Base-by-base conservation (phyloP, 2,329 filamentous ascomycete species). In the Scolecobasidium constrictum region DNA sequence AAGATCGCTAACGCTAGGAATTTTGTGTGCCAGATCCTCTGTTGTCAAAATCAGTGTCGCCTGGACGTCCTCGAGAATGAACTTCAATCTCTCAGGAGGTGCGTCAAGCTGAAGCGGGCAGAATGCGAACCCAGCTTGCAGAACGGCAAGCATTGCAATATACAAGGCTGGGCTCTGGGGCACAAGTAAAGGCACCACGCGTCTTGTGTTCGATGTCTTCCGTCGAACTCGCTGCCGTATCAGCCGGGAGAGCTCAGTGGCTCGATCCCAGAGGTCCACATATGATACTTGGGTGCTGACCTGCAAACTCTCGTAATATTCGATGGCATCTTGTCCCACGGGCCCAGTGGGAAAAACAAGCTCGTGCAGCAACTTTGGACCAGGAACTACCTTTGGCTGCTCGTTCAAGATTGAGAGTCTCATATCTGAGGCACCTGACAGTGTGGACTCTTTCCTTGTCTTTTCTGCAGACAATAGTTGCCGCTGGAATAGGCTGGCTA, bases 111-210 rank as follows among this genome's bases (percentile, higher is more conserved):
- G 82, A 44, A 95, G 65, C 0, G 88, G 87, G 50, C 87, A 94
- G 53, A 94, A 94, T 0, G 86, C 86, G 26, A 75, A 84, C 5
- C 88, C 88, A 11, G 79, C 78, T 58, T 88, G 87, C 37, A 94
- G 67, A 42, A 90, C 75, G 3, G 81, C 86, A 35, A 94, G 60
- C 48, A 85, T 73, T 1, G 84, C 71, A 44, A 92, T 71, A 59
- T 94, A 94, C 18, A 95, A 69, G 37, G 80, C 72, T 7, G 81
- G 77, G 12, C 76, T 83, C 61, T 94, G 88, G 2, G 82, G 80
- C 13, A 93, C 62, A 16, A 94, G 70, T 2, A 94, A 65, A 0
- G 88, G 87, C 28, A 94, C 70, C 26, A 94, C 65, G 16, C 55
- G 54, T 53, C 60, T 50, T 47, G 54, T 44, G 56, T 47, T 49